Evolutionary conservation across 805 yeast genomes (phyloP).

Genomic region (Sugiyamaella floridensis): DNA sequence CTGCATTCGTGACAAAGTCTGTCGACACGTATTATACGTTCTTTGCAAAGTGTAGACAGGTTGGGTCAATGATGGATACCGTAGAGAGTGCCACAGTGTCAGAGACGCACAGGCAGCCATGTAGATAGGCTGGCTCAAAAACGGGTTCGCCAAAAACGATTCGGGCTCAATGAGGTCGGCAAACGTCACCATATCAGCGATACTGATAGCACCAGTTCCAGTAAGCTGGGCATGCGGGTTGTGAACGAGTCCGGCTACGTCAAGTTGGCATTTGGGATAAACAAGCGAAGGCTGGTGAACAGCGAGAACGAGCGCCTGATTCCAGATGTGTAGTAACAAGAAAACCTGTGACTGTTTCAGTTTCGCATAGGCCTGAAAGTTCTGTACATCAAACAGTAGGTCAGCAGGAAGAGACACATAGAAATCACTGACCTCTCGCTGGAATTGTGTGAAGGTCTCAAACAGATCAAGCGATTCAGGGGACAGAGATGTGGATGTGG

Average conservation of each 20-base stretch:
- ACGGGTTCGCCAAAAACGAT: constrained; percentile 24
- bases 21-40: constrained; percentile 22
- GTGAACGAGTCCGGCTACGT: constrained; percentile 15
- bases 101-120: constrained; percentile 26
- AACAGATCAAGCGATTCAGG: constrained; percentile 12
- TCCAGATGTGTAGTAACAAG: constrained; percentile 24
- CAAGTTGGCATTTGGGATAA: constrained; percentile 22
- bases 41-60: constrained; percentile 16
- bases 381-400: constrained; percentile 22
- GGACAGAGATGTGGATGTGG: constrained; percentile 7
- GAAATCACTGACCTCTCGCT: constrained; percentile 22
- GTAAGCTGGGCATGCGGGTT: constrained; percentile 22
- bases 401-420: constrained; percentile 22
- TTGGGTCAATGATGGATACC: constrained; percentile 13
- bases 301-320: constrained; percentile 26
- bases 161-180: constrained; percentile 24
- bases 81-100: constrained; percentile 20
- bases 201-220: constrained; percentile 26
- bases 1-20: constrained; percentile 20
- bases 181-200: constrained; percentile 26
- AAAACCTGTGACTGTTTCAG: constrained; percentile 23
- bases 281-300: constrained; percentile 25
- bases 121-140: constrained; percentile 23
- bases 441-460: constrained; percentile 16
- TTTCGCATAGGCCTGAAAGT: constrained; percentile 22